A percentile compares a stretch with the other conserved stretches of the same genome.
phyloP scores from a whole-genome alignment of 257 asterid species.

The Solanum raphanifolium region DNA sequence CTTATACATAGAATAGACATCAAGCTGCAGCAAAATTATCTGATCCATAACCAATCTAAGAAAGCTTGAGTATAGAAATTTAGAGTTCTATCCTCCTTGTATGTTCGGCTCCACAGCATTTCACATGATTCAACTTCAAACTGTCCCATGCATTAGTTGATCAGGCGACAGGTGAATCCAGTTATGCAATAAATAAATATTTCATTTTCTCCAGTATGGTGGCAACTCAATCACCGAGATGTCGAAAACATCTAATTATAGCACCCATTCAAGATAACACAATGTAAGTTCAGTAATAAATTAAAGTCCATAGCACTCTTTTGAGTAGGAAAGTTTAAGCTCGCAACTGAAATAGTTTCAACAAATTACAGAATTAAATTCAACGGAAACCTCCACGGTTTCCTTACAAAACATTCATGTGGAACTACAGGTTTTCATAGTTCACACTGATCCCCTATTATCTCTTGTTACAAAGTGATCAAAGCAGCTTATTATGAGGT shows the following conservation, averaged over 20 bases:
- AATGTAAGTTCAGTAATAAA: not conserved
- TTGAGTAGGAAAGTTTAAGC: not conserved
- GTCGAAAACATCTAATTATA: not conserved
- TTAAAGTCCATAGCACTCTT: not conserved
- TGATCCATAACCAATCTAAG: not conserved
- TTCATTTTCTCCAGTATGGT: not conserved
- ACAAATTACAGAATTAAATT: slow-evolving; percentile 2
- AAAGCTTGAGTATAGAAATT: not conserved
- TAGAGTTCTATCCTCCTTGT: not conserved
- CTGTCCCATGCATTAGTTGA: not conserved
- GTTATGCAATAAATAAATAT: not conserved
- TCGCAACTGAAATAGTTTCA: not conserved
- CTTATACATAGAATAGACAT: not conserved
- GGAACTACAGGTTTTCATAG: not conserved
- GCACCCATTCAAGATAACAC: not conserved
- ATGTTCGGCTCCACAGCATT: not conserved
- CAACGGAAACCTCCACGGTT: not conserved
- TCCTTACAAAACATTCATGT: slow-evolving; percentile 1
- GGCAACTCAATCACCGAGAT: not conserved
- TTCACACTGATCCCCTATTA: not conserved
- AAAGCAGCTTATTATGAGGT: not conserved
- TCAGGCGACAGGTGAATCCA: not conserved
- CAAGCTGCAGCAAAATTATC: not conserved
- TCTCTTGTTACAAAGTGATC: not conserved
- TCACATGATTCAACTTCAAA: not conserved